phyloP scores from a whole-genome alignment of 352 stramenopile genomes.

The Globisporangium rhizosaccharum region DNA sequence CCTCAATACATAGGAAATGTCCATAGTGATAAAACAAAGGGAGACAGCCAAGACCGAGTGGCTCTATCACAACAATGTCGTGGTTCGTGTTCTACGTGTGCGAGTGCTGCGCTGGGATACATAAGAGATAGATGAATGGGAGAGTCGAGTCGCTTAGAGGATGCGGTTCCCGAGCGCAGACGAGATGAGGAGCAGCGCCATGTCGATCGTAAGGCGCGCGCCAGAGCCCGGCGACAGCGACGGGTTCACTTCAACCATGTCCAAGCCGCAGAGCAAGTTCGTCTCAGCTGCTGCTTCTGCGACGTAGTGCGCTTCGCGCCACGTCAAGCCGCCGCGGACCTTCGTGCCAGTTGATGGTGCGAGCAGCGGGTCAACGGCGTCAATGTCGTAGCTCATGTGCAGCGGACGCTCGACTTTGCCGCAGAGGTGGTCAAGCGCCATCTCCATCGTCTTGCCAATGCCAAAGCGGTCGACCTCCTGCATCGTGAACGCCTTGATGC shows the following conservation, averaged over 20 bases:
- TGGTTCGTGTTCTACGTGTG: neutral
- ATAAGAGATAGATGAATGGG: neutral
- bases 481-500: conserved; percentile 96
- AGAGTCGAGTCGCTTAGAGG: conserved; percentile 35
- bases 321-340: conserved; percentile 94
- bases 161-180: conserved; percentile 92
- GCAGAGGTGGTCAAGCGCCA: conserved; percentile 92
- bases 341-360: conserved; percentile 94
- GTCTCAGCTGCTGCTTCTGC: conserved; percentile 90
- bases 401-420: conserved; percentile 86
- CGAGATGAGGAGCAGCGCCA: conserved; percentile 90
- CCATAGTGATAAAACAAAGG: too few relatives aligned
- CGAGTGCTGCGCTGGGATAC: neutral
- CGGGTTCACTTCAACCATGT: conserved; percentile 97
- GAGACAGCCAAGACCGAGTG: too few relatives aligned
- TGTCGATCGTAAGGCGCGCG: conserved; percentile 90
- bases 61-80: too few relatives aligned
- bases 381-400: conserved; percentile 98
- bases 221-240: conserved; percentile 83
- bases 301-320: conserved; percentile 96
- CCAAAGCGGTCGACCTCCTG: conserved; percentile 95
- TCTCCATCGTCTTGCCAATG: conserved; percentile 96
- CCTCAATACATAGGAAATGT: too few relatives aligned
- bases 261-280: conserved; percentile 82
- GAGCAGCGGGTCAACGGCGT: conserved; percentile 93